Base-by-base conservation (phyloP, 1,139 yeast species). In the Pichia cactophila region DNA sequence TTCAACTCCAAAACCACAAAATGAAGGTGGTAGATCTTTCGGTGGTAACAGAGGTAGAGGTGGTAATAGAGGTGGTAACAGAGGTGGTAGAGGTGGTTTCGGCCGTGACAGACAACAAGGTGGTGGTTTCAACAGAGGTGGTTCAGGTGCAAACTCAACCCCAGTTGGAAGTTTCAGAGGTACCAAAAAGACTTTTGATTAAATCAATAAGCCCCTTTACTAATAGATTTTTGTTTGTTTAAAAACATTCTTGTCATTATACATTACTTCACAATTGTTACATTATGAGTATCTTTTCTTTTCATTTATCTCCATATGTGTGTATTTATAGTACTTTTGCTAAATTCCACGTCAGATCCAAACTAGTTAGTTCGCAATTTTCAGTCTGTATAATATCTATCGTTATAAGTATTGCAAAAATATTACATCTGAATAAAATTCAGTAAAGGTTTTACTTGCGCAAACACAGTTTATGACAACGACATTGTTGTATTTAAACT, bases 131-230 rank as follows among this genome's bases (percentile, higher is more conserved):
- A 42, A 37, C 68, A 48, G 67, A 44, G 23, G 28, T 40, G 56
- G 56, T 48, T 72, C 78, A 44, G 80, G 81, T 60, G 81, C 86
- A 63, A 77, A 83, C 76, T 67, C 76, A 56, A 71, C 77, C 59
- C 78, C 81, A 66, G 71, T 74, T 64, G 76, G 14, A 36, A 20
- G 81, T 65, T 81, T 86, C 80, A 72, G 77, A 71, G 86, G 90
- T 65, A 75, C 78, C 68, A 85, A 84, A 74, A 85, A 80, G 70
- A 83, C 90, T 55, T 85, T 85, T 64, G 90, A 84, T 69, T 83
- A 78, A 50, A 31, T 44, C 31, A 31, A 20, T 51, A 52, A 43
- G 45, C 39, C 37, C 12, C 26, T 38, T 41, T 43, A 37, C 16
- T 28, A 28, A 35, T 37, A 16, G 26, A 12, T 20, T 8, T 36